Evolutionary conservation across 2,329 filamentous ascomycete species (phyloP), one percentile per base, ranked within the genome.

Genomic region (Penicillium sumatraense): DNA sequence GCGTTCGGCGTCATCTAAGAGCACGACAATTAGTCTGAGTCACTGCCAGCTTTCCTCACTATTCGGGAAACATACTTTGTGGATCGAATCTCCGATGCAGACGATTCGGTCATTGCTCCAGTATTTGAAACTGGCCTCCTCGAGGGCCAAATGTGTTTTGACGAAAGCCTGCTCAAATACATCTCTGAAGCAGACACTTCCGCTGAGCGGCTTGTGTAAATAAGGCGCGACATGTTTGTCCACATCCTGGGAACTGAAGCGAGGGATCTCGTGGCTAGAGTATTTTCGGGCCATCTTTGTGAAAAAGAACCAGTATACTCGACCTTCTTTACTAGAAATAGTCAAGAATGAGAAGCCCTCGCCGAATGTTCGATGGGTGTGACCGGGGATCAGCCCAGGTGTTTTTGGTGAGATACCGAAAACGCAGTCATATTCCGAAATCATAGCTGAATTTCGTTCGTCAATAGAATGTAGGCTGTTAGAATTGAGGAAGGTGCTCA

Each of bases 1-100:
- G 60, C 27, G 11, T 59, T 56, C 0, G 58, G 60, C 3, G 56
- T 53, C 48, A 61, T 52, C 60, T 62, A 13, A n/a, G n/a, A n/a
- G 18, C 24, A 7, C 33, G 41, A 9, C 26, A 20, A 2, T 16
- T 27, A 16, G 20, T 16, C 29, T n/a, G n/a, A n/a, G n/a, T n/a
- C n/a, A n/a, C n/a, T n/a, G n/a, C n/a, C n/a, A n/a, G n/a, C n/a
- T n/a, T n/a, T n/a, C n/a, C n/a, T n/a, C n/a, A n/a, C n/a, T n/a
- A n/a, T n/a, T n/a, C n/a, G n/a, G n/a, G n/a, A n/a, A n/a, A n/a
- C 29, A 14, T 14, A 31, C 29, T 14, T 31, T 31, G 29, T 31
- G 29, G 11, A 31, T 31, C 29, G 29, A 31, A 31, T 31, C 29
- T 13, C 29, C 29, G 5, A 31, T 14, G 11, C 29, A 31, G 11